Evolutionary conservation across 1,284 basidiomycete species (phyloP), one percentile per base, ranked within the genome.

Genomic region (Chondrostereum purpureum): DNA sequence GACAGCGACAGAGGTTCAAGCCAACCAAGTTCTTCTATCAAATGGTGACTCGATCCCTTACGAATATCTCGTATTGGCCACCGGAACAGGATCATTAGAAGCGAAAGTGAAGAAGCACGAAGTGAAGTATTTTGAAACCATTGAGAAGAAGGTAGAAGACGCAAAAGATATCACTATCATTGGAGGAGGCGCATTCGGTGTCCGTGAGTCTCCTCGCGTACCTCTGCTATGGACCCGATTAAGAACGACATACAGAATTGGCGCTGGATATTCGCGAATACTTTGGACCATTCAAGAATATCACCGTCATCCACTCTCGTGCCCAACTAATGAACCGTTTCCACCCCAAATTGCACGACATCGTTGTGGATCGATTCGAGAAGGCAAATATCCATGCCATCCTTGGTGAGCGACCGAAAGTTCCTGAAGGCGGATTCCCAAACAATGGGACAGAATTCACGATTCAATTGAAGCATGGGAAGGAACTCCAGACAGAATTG

Each of bases 271-370:
- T 72, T 48, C 66, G 65, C 43, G 68, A 69, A 44, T 21, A 44
- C 23, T 49, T 62, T 11, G 64, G 63, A 51, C 62, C 67, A 0
- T 41, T 52, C 48, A 69, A 69, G 51, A 52, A 58, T 13, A 61
- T 75, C 24, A 71, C 68, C 2, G 52, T 75, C 24, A 59, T 74
- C 4, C 72, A 74, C 50, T 68, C 67, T 3, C 61, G 70, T 19
- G 55, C 62, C n/a, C 62, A 58, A 2, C 57, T 75, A 23, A 60
- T 75, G 57, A 64, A 67, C 17, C 53, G 60, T 5, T 75, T 70
- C 56, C 60, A 70, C 47, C 48, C 55, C 1, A 48, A 57, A 37
- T 52, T 74, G 18, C 66, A 72, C 51, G 58, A 61, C 0, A 47
- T 66, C 31, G 59, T 61, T 11, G 47, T 54, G 44, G 53, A 54